Conservation (phyloP, 495 filamentous ascomycete species). For the Podospora bellae-mahoneyi region DNA sequence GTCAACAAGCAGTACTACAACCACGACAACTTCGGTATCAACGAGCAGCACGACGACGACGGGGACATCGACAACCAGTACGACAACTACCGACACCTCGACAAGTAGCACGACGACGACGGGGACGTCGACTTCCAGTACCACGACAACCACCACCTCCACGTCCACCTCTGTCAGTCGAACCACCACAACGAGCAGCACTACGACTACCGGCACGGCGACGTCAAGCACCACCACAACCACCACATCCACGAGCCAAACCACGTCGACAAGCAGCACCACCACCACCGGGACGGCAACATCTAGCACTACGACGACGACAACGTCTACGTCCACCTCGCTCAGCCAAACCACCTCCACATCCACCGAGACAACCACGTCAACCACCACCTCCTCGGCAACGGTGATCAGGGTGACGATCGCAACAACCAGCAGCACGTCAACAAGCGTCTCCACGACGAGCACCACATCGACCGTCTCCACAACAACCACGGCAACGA, state of each 20-base stretch:
- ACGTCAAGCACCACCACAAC: background rate
- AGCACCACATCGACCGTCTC: conserved; percentile 2
- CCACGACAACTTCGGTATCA: background rate
- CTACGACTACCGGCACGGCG: conserved; percentile 2
- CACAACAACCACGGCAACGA: conserved; percentile 1
- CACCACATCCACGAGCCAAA: background rate
- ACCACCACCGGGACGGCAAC: conserved; percentile 2
- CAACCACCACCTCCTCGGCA: background rate
- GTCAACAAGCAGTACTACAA: background rate
- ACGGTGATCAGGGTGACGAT: background rate
- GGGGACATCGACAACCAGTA: background rate
- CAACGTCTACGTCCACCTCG: background rate
- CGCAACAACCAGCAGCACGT: background rate
- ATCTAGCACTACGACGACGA: background rate
- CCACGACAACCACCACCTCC: background rate
- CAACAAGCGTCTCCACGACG: background rate
- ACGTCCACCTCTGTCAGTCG: background rate
- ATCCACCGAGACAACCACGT: background rate
- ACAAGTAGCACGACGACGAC: conserved; percentile 2
- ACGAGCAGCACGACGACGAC: conserved; percentile 1
- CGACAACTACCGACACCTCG: background rate
- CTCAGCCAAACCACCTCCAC: background rate
- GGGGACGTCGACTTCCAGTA: background rate
- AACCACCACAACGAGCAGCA: background rate
- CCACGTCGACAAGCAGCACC: background rate